Percentiles rank a stretch among this genome's conserved stretches.
Evolutionary conservation across 1,139 yeast species (phyloP).

Genomic region (Hansenula lynferdii): DNA sequence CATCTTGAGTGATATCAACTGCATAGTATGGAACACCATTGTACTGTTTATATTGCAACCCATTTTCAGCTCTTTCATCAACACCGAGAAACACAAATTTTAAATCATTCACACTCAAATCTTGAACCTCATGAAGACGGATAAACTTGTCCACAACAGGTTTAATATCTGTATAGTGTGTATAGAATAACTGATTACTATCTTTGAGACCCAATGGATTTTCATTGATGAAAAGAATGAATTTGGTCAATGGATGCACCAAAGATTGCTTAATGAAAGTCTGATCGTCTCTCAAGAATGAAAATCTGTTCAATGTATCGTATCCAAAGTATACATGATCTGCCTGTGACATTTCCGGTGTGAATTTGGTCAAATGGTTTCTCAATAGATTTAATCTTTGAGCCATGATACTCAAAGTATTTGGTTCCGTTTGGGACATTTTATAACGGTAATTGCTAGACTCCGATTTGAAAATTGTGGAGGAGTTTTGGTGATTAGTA

Average conservation of each 20-base stretch:
- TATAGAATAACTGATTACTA: conserved; percentile 7
- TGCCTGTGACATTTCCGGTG: not conserved
- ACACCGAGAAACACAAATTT: conserved; percentile 61
- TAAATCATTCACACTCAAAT: conserved; percentile 19
- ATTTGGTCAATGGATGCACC: conserved; percentile 46
- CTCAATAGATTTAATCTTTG: not conserved
- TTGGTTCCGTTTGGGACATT: no score
- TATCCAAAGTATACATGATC: conserved; percentile 37
- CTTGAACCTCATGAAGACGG: conserved; percentile 14
- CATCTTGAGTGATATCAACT: conserved; percentile 49
- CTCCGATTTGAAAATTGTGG: no score
- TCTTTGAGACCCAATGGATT: conserved; percentile 12
- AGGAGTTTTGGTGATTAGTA: no score
- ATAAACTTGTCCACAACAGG: conserved; percentile 12
- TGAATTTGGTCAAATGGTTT: not conserved
- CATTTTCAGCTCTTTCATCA: conserved; percentile 49
- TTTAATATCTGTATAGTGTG: conserved; percentile 12
- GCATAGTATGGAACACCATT: conserved; percentile 77
- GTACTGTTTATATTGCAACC: conserved; percentile 36
- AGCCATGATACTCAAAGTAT: not conserved
- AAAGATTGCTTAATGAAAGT: conserved; percentile 54
- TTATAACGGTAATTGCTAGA: no score
- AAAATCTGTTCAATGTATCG: conserved; percentile 68
- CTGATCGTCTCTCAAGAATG: conserved; percentile 67
- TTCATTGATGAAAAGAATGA: conserved; percentile 45